Base-by-base conservation (phyloP, 805 yeast genomes). In the Candida ficus region DNA sequence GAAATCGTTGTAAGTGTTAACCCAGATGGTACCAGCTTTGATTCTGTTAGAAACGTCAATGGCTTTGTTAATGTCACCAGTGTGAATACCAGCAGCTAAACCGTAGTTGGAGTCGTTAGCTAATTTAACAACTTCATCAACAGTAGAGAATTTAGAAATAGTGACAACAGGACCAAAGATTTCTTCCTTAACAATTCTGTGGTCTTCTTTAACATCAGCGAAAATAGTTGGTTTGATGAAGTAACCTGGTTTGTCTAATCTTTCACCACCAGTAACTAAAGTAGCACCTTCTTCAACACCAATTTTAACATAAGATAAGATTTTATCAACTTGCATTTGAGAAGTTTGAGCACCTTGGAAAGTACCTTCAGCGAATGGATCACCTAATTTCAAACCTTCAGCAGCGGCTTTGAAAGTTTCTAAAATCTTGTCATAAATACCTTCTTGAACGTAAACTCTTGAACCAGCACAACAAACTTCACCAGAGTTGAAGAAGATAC, bases 381-480 rank as follows among this genome's bases (percentile, higher is more conserved):
- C 75, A 57, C 98, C 98, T 43, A 83, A 79, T 61, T 79, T 78
- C 41, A 80, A 58, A 36, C 63, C 62, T 44, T 76, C 75, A 36
- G 80, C 74, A 42, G 74, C 74, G 31, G 60, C 58, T 53, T 69
- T 70, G 60, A 85, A 77, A 49, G 72, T 80, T 27, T 67, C 71
- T 43, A 88, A 61, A 48, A 88, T 76, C 62, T 81, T 72, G 49
- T 90, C 96, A 66, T 90, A 86, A 53, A 88, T 71, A 28, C 77
- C 75, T 49, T 84, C 95, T 66, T 90, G 96, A 45, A 90, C 83
- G 61, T 87, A 85, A 50, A 89, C 69, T 67, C 98, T 80, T 42
- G 96, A 88, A 50, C 95, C 95, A 28, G 96, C 97, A 59, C 89
- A 83, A 69, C 98, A 90, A 43, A 87, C 90, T 70, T 91, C 96